A percentile compares a stretch with the other conserved stretches of the same genome.
Conservation (phyloP, 2,329 filamentous ascomycete genomes). For the Ustulina deusta region DNA sequence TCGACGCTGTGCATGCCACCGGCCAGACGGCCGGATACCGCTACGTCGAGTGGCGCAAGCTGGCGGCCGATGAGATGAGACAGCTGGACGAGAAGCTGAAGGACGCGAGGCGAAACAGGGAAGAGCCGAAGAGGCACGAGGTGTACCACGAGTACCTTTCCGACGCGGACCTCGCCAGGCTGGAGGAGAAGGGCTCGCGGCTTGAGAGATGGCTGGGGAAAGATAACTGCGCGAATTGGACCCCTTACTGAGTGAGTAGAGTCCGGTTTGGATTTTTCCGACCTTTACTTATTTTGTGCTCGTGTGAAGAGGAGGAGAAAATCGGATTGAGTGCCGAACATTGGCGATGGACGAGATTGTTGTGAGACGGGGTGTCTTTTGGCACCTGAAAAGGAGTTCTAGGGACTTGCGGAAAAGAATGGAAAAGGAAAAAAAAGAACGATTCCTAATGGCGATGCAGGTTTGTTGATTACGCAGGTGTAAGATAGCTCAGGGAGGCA, state of each 20-base stretch:
- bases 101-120: not conserved
- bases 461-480: no score
- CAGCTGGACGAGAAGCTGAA: not conserved
- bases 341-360: not conserved
- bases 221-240: slow-evolving; percentile 28
- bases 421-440: not conserved
- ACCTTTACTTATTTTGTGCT: not conserved
- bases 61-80: not conserved
- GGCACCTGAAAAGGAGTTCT: not conserved
- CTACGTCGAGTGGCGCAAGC: slow-evolving; percentile 27
- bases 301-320: not conserved
- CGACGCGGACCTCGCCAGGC: not conserved
- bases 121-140: slow-evolving; percentile 8
- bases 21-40: slow-evolving; percentile 1
- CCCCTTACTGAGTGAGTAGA: slow-evolving; percentile 11
- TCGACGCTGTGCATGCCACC: not conserved
- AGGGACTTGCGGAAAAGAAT: no score
- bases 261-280: not conserved
- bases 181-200: slow-evolving; percentile 12
- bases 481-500: no score
- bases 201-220: slow-evolving; percentile 28
- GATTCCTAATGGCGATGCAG: no score
- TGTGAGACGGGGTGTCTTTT: not conserved
- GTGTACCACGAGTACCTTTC: not conserved
- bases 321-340: not conserved